Conservation (phyloP, 2,329 filamentous ascomycete genomes). For the Claviceps arundinis region DNA sequence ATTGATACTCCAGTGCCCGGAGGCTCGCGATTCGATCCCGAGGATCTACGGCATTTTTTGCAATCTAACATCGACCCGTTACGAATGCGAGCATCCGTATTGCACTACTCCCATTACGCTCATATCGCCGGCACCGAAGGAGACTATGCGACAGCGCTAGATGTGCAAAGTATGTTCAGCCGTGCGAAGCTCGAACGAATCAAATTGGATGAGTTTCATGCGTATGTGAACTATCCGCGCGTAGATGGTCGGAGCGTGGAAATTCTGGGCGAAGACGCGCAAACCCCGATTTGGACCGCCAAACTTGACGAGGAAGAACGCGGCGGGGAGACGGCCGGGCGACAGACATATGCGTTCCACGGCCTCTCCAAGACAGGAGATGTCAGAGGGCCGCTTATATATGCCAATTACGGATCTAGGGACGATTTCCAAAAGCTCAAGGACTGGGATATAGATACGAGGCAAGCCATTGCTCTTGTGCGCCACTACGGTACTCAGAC, state of each 20-base stretch:
- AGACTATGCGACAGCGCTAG: slow-evolving; percentile 73
- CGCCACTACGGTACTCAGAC: slow-evolving; percentile 63
- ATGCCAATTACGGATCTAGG: slow-evolving; percentile 80
- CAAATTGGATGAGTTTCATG: slow-evolving; percentile 63
- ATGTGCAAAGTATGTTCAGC: slow-evolving; percentile 66
- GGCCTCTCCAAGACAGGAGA: slow-evolving; percentile 79
- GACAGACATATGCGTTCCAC: slow-evolving; percentile 71
- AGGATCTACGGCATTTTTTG: slow-evolving; percentile 64
- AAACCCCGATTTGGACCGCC: slow-evolving; percentile 59
- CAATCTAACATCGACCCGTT: slow-evolving; percentile 58
- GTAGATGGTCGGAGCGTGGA: slow-evolving; percentile 65
- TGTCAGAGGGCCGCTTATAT: slow-evolving; percentile 74
- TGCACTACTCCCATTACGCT: slow-evolving; percentile 69
- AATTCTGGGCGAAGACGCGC: slow-evolving; percentile 55
- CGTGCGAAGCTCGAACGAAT: slow-evolving; percentile 64
- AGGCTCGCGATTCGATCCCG: slow-evolving; percentile 64
- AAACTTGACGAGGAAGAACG: slow-evolving; percentile 66
- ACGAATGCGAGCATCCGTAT: slow-evolving; percentile 57
- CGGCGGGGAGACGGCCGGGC: slow-evolving; percentile 46
- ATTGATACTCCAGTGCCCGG: slow-evolving; percentile 49
- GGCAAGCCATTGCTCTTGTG: slow-evolving; percentile 74
- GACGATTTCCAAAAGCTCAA: slow-evolving; percentile 67
- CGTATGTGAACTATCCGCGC: slow-evolving; percentile 86
- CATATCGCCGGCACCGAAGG: slow-evolving; percentile 93
- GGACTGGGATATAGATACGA: slow-evolving; percentile 57